Evolutionary conservation across 1,284 basidiomycete species (phyloP).

Genomic region (Ustilago nuda): DNA sequence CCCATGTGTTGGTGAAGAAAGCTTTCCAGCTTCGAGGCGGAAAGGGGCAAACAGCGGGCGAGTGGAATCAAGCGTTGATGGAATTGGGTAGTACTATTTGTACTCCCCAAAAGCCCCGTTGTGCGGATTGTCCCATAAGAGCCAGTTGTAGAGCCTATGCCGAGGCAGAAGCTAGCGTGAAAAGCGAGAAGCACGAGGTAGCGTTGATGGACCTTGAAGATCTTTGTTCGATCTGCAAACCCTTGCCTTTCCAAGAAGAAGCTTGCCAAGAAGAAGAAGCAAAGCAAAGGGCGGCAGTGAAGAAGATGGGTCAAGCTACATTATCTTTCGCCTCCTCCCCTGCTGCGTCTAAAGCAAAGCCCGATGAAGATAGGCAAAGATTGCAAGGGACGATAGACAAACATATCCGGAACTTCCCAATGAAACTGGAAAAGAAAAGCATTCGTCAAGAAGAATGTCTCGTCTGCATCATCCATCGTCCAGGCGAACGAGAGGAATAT

Average conservation of each 20-base stretch:
- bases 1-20: conserved; percentile 53
- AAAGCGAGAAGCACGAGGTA: not conserved
- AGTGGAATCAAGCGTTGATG: conserved; percentile 68
- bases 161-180: conserved; percentile 26
- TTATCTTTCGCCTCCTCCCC: conserved; percentile 33
- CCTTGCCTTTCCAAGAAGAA: conserved; percentile 46
- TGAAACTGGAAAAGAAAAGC: conserved; percentile 86
- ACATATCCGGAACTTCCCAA: conserved; percentile 81
- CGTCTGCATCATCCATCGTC: conserved; percentile 77
- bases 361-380: not conserved
- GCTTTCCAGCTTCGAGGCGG: conserved; percentile 16
- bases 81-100: conserved; percentile 61
- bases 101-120: conserved; percentile 53
- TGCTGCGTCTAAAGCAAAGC: conserved; percentile 7
- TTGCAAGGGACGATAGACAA: conserved; percentile 22
- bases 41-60: conserved; percentile 48
- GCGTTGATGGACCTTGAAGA: conserved; percentile 58
- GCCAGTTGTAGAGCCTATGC: conserved; percentile 46
- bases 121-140: conserved; percentile 57
- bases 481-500: conserved; percentile 5
- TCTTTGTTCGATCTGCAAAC: conserved; percentile 59
- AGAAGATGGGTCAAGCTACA: conserved; percentile 42
- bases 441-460: conserved; percentile 85
- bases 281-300: conserved; percentile 8
- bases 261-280: not conserved